Evolutionary conservation across 192 early-diverging fungal genomes (phyloP), one percentile per base, ranked within the genome.

Genomic region (Entomortierella chlamydospora): DNA sequence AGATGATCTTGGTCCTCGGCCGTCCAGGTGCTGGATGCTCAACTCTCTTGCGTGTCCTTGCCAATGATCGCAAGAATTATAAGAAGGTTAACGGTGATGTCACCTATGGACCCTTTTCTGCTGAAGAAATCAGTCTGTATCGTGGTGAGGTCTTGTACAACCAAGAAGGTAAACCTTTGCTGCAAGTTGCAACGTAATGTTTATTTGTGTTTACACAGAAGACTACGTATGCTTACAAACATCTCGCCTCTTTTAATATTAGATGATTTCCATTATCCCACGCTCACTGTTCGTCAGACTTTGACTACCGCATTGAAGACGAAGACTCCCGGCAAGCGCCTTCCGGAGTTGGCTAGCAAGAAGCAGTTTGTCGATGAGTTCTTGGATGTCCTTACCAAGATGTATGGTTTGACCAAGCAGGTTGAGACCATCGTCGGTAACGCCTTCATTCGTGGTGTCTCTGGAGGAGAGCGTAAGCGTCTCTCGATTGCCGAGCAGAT

Each of bases 81-180:
- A 85, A 81, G 47, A 47, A 62, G 20, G 76, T 93, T 33, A 61
- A 57, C 3, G 91, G 91, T 52, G 79, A 84, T 17, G 80, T 93
- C 6, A 83, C 83, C 41, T 92, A 93, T 61, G 91, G 91, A 34
- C 93, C 92, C 15, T 84, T 96, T 68, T 77, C 83, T 22, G 70
- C 88, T 28, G 65, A 86, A 18, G 87, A 88, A 59, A 88, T 96
- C 54, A 70, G 61, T 2, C 79, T 76, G n/a, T 70, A 86, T 63
- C 89, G 91, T 63, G 92, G 90, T 60, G 90, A 93, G 63, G 88
- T 96, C 10, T 88, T 89, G 29, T 96, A 95, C 62, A 92, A 91
- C 73, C 87, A 90, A 72, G 95, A 96, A 84, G 76, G 74, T 78
- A 78, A 62, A 2, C 20, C n/a, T 47, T 64, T 29, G 10, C 34